Base-by-base conservation (phyloP, 164 flowering plant genomes). In the Vitis vinifera region DNA sequence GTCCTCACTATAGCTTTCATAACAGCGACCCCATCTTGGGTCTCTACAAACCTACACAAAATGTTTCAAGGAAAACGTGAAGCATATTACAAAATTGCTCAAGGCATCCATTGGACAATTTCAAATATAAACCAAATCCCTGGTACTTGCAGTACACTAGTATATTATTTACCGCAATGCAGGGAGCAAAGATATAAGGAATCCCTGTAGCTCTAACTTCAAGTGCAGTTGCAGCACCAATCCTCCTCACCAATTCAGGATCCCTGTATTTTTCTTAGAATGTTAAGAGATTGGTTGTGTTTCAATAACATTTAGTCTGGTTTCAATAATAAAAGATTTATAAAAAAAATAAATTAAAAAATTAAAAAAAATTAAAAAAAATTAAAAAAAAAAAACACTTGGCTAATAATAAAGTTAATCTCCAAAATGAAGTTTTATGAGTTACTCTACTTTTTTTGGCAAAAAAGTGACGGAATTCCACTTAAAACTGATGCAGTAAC, bases 201-300 rank as follows among this genome's bases (percentile, higher is more conserved):
- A 89, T 89, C 59, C 94, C 94, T 1, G 94, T 89, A 52, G 90
- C 94, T 72, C 94, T 79, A 51, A 82, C 90, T 84, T 88, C 94
- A 69, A 82, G 76, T 75, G 90, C 91, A 73, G 91, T 88, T 59
- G 94, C 91, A 71, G 78, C 83, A 17, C 94, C 94, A 64, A 89
- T 89, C 73, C 76, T 86, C 73, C 78, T 76, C 23, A 79, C 82
- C 56, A 89, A 83, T 2, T 79, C 85, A 59, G 91, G 89, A 62
- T 89, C 90, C 80, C 94, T 88, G 77, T n/a, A 12, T 19, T 51
- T 27, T 58, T 48, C 44, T n/a, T 29, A 4, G 15, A 60, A n/a
- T 66, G 10, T 58, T 50, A 27, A 8, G 47, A 51, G 44, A 50
- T n/a, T 16, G 2, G 27, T 14, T 58, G 37, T 71, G 5, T 17